These are phyloP conservation scores for Backusella circina DNA, from an alignment of 192 early-diverging fungal species.

Conservation along the genomic window DNA sequence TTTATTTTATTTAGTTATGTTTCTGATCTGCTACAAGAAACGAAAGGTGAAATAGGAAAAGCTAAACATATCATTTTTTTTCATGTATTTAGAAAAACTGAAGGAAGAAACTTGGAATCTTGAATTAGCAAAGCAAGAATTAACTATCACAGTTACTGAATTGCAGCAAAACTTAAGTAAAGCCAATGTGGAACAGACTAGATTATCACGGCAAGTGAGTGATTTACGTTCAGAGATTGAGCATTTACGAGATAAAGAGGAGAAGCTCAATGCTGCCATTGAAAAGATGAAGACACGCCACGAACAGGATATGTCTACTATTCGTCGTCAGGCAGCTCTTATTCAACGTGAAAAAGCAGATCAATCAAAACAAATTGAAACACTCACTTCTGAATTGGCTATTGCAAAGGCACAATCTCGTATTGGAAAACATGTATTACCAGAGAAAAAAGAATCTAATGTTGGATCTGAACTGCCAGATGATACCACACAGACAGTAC, in stretches of 20 bases:
- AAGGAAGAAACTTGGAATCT: slow-evolving; percentile 58
- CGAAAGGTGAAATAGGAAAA: not conserved
- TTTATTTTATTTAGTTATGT: not conserved
- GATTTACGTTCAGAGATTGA: slow-evolving; percentile 54
- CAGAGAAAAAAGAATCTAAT: not conserved
- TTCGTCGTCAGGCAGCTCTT: slow-evolving; percentile 49
- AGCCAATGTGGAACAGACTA: slow-evolving; percentile 51
- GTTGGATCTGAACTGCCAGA: not conserved
- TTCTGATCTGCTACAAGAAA: not conserved
- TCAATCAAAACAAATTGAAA: slow-evolving; percentile 52
- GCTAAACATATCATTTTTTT: not conserved
- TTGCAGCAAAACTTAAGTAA: slow-evolving; percentile 42
- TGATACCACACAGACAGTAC: not conserved
- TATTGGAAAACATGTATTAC: slow-evolving; percentile 7
- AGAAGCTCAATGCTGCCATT: slow-evolving; percentile 39
- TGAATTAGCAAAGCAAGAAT: slow-evolving; percentile 47
- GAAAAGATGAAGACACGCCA: slow-evolving; percentile 50
- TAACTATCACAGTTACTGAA: slow-evolving; percentile 39
- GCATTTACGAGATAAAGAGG: slow-evolving; percentile 56
- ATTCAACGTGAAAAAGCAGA: slow-evolving; percentile 62
- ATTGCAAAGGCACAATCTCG: slow-evolving; percentile 26
- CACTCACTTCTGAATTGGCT: slow-evolving; percentile 50
- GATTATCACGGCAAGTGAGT: slow-evolving; percentile 47
- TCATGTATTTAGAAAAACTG: slow-evolving; percentile 36
- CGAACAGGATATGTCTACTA: slow-evolving; percentile 57